These are phyloP conservation scores for Penicillium sp. DNA, from an alignment of 2,329 filamentous ascomycete species.

Conservation along the genomic window DNA sequence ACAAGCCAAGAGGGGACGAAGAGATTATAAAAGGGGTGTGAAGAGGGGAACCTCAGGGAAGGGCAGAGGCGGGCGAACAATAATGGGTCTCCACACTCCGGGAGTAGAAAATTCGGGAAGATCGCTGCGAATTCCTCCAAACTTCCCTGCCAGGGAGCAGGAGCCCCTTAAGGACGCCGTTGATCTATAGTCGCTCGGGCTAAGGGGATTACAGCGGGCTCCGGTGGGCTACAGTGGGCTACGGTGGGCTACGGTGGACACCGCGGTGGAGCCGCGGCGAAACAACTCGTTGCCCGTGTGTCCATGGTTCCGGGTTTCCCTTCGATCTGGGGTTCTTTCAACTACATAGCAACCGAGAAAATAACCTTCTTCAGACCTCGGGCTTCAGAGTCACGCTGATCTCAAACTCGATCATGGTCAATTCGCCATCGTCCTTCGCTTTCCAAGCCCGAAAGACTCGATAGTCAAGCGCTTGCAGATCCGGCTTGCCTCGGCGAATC, in stretches of 20 bases:
- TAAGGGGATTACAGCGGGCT: conserved; percentile 13
- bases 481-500: conserved; percentile 5
- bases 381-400: conserved; percentile 10
- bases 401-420: conserved; percentile 6
- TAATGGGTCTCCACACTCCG: background rate
- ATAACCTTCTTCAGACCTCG: background rate
- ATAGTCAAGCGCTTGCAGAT: conserved; percentile 7
- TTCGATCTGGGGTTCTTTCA: background rate
- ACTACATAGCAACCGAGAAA: background rate
- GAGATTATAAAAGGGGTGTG: background rate
- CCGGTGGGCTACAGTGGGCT: background rate
- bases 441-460: conserved; percentile 12
- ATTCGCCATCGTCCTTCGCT: conserved; percentile 6
- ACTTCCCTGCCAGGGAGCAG: background rate
- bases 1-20: conserved; percentile 3
- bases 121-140: conserved; percentile 1
- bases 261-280: background rate
- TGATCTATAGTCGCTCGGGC: conserved; percentile 16
- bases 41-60: background rate
- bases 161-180: conserved; percentile 13
- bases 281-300: background rate
- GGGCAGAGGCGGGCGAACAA: background rate
- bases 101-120: conserved; percentile 22
- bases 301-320: conserved; percentile 10
- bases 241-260: background rate